Evolutionary conservation across 1,284 basidiomycete genomes (phyloP).

Genomic region (Phellopilus nigrolimitatus): DNA sequence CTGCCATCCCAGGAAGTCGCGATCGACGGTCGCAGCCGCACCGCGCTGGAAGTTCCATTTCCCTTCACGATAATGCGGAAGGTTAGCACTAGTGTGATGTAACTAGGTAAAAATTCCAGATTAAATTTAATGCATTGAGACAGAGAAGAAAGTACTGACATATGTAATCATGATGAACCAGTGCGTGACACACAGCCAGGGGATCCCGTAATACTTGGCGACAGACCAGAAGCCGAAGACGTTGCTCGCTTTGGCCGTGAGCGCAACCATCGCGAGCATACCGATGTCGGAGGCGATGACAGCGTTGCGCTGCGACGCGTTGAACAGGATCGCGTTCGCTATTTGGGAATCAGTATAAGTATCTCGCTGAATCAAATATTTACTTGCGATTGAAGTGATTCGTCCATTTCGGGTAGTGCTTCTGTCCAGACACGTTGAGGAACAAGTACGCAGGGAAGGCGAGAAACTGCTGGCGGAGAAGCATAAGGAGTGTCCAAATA

Average conservation of each 20-base stretch:
- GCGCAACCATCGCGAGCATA: slow-evolving; percentile 43
- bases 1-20: slow-evolving; percentile 47
- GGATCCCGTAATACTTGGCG: slow-evolving; percentile 51
- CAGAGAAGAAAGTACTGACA: slow-evolving; percentile 5
- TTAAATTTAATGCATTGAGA: not conserved
- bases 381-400: slow-evolving; percentile 55
- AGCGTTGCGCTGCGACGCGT: slow-evolving; percentile 43
- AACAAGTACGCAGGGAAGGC: slow-evolving; percentile 34
- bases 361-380: not conserved
- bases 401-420: slow-evolving; percentile 60
- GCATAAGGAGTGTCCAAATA: slow-evolving; percentile 46
- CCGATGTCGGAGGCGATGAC: slow-evolving; percentile 54
- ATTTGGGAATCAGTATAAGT: not conserved
- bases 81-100: slow-evolving; percentile 46
- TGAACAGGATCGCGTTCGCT: slow-evolving; percentile 55
- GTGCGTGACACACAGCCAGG: slow-evolving; percentile 52
- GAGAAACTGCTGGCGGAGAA: slow-evolving; percentile 23
- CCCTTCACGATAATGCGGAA: slow-evolving; percentile 54
- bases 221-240: slow-evolving; percentile 37
- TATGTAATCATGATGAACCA: slow-evolving; percentile 59
- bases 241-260: slow-evolving; percentile 32
- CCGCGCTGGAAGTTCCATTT: slow-evolving; percentile 56
- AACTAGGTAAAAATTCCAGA: slow-evolving; percentile 26
- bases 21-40: slow-evolving; percentile 60
- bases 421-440: slow-evolving; percentile 61